Evolutionary conservation across 768 basidiomycete species (phyloP), one percentile per base, ranked within the genome.

Genomic region (Lactarius akahatsu): DNA sequence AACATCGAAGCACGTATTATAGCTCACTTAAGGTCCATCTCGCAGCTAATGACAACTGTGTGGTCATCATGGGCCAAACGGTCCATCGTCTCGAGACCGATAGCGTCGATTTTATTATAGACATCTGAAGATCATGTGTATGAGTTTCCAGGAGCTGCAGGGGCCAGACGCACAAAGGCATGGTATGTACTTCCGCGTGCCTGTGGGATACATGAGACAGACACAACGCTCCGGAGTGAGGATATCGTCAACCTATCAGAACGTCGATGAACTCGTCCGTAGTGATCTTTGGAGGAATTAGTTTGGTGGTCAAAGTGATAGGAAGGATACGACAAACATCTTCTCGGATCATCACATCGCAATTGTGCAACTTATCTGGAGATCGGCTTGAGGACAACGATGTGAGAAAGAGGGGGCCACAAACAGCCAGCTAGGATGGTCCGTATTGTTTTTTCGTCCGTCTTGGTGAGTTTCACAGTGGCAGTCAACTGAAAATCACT

Each of bases 261-360:
- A 98, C 93, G 74, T 99, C 97, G 69, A 99, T 96, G 73, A 99
- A 97, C 75, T 98, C 94, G 74, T 98, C 96, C 4, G 89, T 91
- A 9, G 92, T 91, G 65, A 97, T 95, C 95, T 96, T 59, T 59
- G 61, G 66, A 64, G 55, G 45, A 7, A 43, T 67, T 23, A 64
- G 50, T 34, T 66, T 41, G 59, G 43, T 59, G 65, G 55, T 36
- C n/a, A 40, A 58, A 67, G 62, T 54, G 20, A 56, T 36, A 61
- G 60, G 28, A 47, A 36, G 76, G 82, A 34, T 3, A 62, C 71
- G 38, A 65, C 67, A 10, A 72, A 97, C 95, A 78, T 99, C 96
- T 81, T 99, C 96, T 74, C 97, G 84, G 72, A 99, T 94, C 94
- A 98, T 96, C 10, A 98, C 90, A 77, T 99, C 96, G 74, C 94